Evolutionary conservation across 2,329 filamentous ascomycete species (phyloP).

Genomic region (Paramyrothecium roridum): DNA sequence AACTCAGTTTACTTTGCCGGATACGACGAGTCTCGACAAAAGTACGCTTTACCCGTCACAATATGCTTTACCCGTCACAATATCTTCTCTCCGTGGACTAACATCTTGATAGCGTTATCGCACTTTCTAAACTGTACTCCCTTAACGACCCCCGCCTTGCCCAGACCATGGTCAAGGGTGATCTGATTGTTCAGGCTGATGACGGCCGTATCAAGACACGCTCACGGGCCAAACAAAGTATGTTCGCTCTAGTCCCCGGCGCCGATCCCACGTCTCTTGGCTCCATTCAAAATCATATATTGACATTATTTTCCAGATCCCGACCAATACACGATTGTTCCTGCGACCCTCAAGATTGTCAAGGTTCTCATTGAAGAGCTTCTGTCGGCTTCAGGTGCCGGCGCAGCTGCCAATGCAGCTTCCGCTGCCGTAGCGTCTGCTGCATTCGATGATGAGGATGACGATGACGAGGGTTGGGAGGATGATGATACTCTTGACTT

Average conservation of each 20-base stretch:
- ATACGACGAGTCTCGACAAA: conserved; percentile 95
- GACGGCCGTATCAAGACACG: conserved; percentile 85
- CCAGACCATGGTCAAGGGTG: conserved; percentile 84
- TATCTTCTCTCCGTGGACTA: conserved; percentile 16
- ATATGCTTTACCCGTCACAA: background rate
- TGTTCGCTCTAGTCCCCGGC: conserved; percentile 21
- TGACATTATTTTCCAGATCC: conserved; percentile 55
- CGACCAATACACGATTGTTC: conserved; percentile 83
- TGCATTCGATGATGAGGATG: conserved; percentile 60
- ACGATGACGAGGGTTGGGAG: conserved; percentile 84
- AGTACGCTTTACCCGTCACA: conserved; percentile 54
- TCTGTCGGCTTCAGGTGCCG: conserved; percentile 70
- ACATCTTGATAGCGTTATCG: conserved; percentile 67
- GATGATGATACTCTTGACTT: conserved; percentile 80
- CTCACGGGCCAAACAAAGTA: conserved; percentile 81
- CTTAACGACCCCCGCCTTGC: conserved; percentile 78
- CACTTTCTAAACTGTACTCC: conserved; percentile 85
- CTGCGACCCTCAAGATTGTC: conserved; percentile 89
- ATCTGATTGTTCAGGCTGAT: conserved; percentile 76
- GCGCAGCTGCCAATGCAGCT: conserved; percentile 57
- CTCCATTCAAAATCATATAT: conserved; percentile 2
- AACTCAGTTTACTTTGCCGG: conserved; percentile 97
- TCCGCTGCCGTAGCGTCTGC: conserved; percentile 60
- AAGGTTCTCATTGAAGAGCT: conserved; percentile 95
- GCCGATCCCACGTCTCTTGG: conserved; percentile 19